These are phyloP conservation scores for Aphanomyces astaci DNA, from an alignment of 352 stramenopile species.

Conservation along the genomic window DNA sequence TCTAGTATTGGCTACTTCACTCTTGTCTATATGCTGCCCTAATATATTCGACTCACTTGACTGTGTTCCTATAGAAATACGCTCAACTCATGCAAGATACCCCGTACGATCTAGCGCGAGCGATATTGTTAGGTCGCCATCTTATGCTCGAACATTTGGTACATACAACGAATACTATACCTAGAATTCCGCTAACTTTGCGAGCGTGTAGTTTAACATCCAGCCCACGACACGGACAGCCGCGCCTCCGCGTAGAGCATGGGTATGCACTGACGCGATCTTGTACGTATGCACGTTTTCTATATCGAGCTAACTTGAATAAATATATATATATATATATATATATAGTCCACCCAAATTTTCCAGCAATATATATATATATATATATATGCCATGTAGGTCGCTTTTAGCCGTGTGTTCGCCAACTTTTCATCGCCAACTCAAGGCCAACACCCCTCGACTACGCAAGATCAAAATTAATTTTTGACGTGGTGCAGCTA, in stretches of 20 bases:
- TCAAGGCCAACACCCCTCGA: neutral
- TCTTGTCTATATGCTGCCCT: no score
- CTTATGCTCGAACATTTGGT: constrained; percentile 3
- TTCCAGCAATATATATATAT: no score
- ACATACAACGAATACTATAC: neutral
- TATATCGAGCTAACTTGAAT: no score
- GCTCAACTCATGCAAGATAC: neutral
- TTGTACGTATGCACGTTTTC: no score
- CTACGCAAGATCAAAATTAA: neutral
- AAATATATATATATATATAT: no score
- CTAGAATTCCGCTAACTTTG: neutral
- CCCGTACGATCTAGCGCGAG: constrained; percentile 5
- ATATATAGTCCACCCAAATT: no score
- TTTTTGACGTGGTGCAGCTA: neutral
- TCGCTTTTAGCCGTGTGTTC: neutral
- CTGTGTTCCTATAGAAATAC: constrained; percentile 5
- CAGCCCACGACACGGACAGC: neutral
- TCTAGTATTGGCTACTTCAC: no score
- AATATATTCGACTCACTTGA: no score
- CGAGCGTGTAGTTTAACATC: constrained; percentile 13
- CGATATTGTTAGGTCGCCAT: neutral
- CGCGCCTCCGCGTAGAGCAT: neutral
- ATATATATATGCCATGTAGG: no score
- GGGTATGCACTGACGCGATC: constrained; percentile 15
- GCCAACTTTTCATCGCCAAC: neutral